phyloP scores from a whole-genome alignment of 2,329 filamentous ascomycete genomes.

The Fusarium citri region DNA sequence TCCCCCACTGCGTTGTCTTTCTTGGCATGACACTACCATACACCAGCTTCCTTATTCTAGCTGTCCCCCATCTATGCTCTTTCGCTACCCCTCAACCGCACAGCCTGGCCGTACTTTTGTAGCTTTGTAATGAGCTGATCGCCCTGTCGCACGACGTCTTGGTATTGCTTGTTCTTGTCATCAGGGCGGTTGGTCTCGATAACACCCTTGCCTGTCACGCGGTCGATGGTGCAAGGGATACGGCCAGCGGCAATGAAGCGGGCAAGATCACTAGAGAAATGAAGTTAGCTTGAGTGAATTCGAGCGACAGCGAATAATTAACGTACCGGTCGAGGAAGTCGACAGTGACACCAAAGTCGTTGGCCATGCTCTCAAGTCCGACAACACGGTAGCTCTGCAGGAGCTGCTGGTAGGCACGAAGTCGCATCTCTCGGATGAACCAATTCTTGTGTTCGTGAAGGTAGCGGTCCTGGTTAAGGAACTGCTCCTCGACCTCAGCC shows the following conservation, averaged over 20 bases:
- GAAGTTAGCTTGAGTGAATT: slow-evolving; percentile 1
- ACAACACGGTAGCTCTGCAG: slow-evolving; percentile 98
- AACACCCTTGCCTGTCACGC: slow-evolving; percentile 93
- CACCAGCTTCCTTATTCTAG: slow-evolving; percentile 1
- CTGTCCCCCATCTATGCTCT: slow-evolving; percentile 64
- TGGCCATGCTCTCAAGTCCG: slow-evolving; percentile 96
- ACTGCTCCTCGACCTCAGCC: slow-evolving; percentile 90
- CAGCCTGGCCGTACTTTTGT: slow-evolving; percentile 98
- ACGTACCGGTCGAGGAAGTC: slow-evolving; percentile 93
- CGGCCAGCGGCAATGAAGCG: slow-evolving; percentile 96
- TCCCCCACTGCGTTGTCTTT: slow-evolving; percentile 19
- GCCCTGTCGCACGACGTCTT: slow-evolving; percentile 96
- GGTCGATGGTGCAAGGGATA: slow-evolving; percentile 96
- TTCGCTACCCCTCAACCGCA: slow-evolving; percentile 93
- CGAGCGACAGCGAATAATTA: background rate
- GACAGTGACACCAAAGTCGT: slow-evolving; percentile 95
- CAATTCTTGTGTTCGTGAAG: slow-evolving; percentile 95
- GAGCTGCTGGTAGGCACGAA: slow-evolving; percentile 95
- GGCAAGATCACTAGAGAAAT: slow-evolving; percentile 79
- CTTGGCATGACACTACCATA: slow-evolving; percentile 29
- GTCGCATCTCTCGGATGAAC: slow-evolving; percentile 98
- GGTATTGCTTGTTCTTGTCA: slow-evolving; percentile 99
- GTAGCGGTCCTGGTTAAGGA: slow-evolving; percentile 94
- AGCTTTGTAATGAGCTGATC: slow-evolving; percentile 98
- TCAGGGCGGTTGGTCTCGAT: slow-evolving; percentile 98